Percentiles rank a stretch among this genome's conserved stretches.
Evolutionary conservation across 2,329 filamentous ascomycete species (phyloP).

Genomic region (Cladorrhinum sp.): DNA sequence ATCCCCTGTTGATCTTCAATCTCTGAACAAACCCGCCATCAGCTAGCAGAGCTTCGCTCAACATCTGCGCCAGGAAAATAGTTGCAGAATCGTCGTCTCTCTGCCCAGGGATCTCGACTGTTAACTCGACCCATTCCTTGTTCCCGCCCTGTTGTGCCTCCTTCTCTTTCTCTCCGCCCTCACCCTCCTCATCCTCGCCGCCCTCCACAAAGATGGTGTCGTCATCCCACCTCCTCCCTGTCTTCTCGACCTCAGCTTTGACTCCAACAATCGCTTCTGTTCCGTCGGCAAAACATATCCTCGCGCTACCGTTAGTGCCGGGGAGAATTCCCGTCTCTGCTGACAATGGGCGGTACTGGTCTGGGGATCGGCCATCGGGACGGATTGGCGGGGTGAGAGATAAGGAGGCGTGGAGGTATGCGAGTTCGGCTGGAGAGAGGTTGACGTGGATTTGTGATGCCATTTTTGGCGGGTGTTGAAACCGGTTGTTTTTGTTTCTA

Average conservation of each 20-base stretch:
- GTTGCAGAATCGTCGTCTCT: slow-evolving; percentile 89
- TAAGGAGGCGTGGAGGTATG: slow-evolving; percentile 88
- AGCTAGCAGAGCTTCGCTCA: slow-evolving; percentile 79
- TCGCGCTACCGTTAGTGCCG: slow-evolving; percentile 84
- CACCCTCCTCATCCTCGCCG: slow-evolving; percentile 27
- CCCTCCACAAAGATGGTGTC: slow-evolving; percentile 23
- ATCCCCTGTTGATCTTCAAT: slow-evolving; percentile 83
- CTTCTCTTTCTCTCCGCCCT: slow-evolving; percentile 37
- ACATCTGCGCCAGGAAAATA: slow-evolving; percentile 82
- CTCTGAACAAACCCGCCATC: slow-evolving; percentile 67
- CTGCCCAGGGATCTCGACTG: slow-evolving; percentile 86
- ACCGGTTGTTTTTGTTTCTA: not conserved
- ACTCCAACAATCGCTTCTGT: slow-evolving; percentile 94
- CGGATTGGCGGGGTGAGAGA: slow-evolving; percentile 78
- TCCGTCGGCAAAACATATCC: slow-evolving; percentile 91
- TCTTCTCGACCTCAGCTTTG: slow-evolving; percentile 90
- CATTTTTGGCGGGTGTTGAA: slow-evolving; percentile 41
- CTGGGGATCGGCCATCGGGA: slow-evolving; percentile 76
- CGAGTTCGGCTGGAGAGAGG: slow-evolving; percentile 92
- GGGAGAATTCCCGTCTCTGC: slow-evolving; percentile 91
- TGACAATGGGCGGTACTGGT: slow-evolving; percentile 84
- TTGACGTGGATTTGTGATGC: slow-evolving; percentile 65
- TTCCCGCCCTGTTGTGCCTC: slow-evolving; percentile 42
- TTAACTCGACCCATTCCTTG: slow-evolving; percentile 80
- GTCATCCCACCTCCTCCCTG: slow-evolving; percentile 35